A percentile compares a stretch with the other conserved stretches of the same genome.
These are phyloP conservation scores for Camelina neglecta DNA, from an alignment of 345 rosid genomes.

Conservation along the genomic window DNA sequence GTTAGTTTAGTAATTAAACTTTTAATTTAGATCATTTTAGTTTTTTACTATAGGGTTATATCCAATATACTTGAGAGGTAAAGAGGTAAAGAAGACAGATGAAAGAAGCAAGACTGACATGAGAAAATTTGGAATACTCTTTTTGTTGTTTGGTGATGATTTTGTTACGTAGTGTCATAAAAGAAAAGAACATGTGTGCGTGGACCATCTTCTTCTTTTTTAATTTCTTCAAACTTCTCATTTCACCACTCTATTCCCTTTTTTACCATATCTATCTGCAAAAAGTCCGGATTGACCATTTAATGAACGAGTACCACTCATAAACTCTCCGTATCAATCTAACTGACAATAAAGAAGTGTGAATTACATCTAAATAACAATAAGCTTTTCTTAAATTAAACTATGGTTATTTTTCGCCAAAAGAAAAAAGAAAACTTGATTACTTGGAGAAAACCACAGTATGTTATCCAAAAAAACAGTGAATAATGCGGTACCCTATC, in stretches of 20 bases:
- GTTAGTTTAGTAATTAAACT: no score
- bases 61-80: constrained; percentile 1
- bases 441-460: no score
- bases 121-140: constrained; percentile 16
- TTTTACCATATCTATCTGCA: no score
- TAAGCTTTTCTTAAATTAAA: not conserved
- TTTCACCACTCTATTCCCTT: not conserved
- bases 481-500: not conserved
- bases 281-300: no score
- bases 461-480: not conserved
- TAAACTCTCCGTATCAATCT: not conserved
- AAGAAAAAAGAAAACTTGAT: not conserved
- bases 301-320: not conserved
- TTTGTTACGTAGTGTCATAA: constrained; percentile 24
- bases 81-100: constrained; percentile 5
- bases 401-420: not conserved
- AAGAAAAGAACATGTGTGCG: constrained; percentile 23
- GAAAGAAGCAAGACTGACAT: constrained; percentile 37
- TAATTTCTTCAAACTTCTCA: not conserved
- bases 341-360: not conserved
- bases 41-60: not conserved
- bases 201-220: constrained; percentile 31
- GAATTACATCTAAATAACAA: not conserved
- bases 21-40: no score
- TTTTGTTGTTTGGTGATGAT: constrained; percentile 19